Base-by-base conservation (phyloP, 345 rosid genomes). In the Toxicodendron radicans region DNA sequence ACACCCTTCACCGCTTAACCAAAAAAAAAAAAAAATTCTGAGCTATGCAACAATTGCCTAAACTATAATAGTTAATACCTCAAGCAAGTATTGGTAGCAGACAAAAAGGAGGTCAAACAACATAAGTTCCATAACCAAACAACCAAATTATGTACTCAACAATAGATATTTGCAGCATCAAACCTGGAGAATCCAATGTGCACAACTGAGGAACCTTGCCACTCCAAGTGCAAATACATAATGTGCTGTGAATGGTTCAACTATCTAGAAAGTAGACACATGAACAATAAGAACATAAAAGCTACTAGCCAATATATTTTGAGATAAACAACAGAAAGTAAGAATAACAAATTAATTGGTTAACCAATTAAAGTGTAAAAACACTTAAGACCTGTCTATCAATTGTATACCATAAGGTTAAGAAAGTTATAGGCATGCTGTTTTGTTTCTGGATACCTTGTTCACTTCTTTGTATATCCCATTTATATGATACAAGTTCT, bases 151-250 rank as follows among this genome's bases (percentile, higher is more conserved):
- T n/a, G 33, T 16, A 35, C 27, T 10, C 16, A 52, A 14, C 49
- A 1, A 33, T 17, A 60, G 58, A 59, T 54, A 65, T 21, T 35
- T 35, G 62, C 24, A 56, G 57, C 10, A 45, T 73, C 75, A 65
- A 72, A 94, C 98, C 97, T 92, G 93, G 79, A 94, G 94, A 67
- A 94, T 88, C 98, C 98, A 94, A 61, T 92, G 97, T 67, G 97
- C 97, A 81, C 94, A 94, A 72, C 92, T 92, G 77, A 92, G 83
- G 87, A 94, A 92, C 91, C 94, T 88, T 4, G 98, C 97, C 23
- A 94, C 84, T 72, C 97, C 97, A 81, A 94, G 52, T 5, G 98
- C 98, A 72, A 94, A 94, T 14, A 92, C 96, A 68, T 94, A 94
- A 81, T 92, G 97, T 70, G 96, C 94, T n/a, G 98, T 93, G 81